Base-by-base conservation (phyloP, 495 filamentous ascomycete genomes). In the Podospora sp. region DNA sequence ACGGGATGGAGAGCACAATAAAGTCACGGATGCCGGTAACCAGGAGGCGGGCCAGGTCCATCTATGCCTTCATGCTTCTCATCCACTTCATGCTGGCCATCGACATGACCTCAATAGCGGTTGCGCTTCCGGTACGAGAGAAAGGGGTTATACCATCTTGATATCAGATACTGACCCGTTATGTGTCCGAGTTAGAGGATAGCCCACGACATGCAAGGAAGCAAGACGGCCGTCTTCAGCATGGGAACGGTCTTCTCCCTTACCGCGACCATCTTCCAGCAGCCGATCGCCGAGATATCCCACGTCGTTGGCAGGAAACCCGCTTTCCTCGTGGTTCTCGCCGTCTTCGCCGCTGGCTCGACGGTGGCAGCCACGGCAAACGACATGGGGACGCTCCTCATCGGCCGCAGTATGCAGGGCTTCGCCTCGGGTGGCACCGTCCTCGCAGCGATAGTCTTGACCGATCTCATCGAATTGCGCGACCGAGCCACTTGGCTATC, bases 361-460 rank as follows among this genome's bases (percentile, higher is more conserved):
- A 82, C 90, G 1, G 73, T 90, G n/a, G 84, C 84, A 52, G 86
- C 80, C 4, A 78, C 86, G 6, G 85, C 88, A 0, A 80, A 84
- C 62, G 82, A 83, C 69, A 86, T 92, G 56, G 77, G 79, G 0
- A 73, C 83, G n/a, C 81, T 93, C 51, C 81, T 92, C 20, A 76
- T 88, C 46, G 90, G 90, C 6, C 84, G 91, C 24, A 78, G 82
- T 1, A 77, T 92, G 22, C 91, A 92, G 61, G 91, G 91, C 11
- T 79, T 91, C 33, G 91, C 90, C 11, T 88, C 87, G 14, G 90
- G 90, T 16, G 90, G 89, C 0, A 82, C 87, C 40, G 81, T 81
- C 6, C 74, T 92, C 21, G 88, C 85, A 1, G 85, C 89, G 65
- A 84, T 92, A 33, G 72, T 91, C 0, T 79, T 93, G 65, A 86